These are phyloP conservation scores for Pistacia atlantica DNA, from an alignment of 345 rosid genomes.

Conservation along the genomic window DNA sequence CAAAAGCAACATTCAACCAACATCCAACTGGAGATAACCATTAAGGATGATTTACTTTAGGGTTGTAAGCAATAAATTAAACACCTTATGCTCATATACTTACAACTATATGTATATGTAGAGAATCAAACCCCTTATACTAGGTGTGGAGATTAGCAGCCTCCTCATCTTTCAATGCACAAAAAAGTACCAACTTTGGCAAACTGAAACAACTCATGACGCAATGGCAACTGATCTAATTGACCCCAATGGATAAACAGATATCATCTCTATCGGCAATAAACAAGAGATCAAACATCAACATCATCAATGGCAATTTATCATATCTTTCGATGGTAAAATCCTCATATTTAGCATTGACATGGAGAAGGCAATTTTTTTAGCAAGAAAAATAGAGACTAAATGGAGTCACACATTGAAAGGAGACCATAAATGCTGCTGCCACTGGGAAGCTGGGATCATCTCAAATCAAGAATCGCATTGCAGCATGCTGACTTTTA, in stretches of 20 bases:
- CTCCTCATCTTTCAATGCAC: background rate
- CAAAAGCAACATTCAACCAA: background rate
- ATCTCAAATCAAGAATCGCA: background rate
- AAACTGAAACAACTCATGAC: background rate
- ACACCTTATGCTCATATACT: background rate
- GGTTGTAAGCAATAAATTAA: background rate
- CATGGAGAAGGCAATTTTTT: background rate
- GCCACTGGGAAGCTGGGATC: background rate
- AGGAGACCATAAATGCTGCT: background rate
- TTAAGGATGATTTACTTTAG: background rate
- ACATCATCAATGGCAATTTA: background rate
- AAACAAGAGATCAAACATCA: background rate
- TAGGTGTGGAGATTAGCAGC: background rate
- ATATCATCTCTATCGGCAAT: background rate
- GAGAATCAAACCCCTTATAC: background rate
- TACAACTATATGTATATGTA: background rate
- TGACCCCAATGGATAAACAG: too few relatives aligned
- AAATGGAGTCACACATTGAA: background rate
- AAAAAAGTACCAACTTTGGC: background rate
- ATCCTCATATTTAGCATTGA: background rate
- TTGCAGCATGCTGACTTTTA: background rate
- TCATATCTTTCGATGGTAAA: background rate
- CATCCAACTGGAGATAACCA: slow-evolving; percentile 1
- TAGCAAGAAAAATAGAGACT: background rate
- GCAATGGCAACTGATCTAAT: background rate